Conservation (phyloP, 352 stramenopile genomes). For the Globisporangium uncinulatum region DNA sequence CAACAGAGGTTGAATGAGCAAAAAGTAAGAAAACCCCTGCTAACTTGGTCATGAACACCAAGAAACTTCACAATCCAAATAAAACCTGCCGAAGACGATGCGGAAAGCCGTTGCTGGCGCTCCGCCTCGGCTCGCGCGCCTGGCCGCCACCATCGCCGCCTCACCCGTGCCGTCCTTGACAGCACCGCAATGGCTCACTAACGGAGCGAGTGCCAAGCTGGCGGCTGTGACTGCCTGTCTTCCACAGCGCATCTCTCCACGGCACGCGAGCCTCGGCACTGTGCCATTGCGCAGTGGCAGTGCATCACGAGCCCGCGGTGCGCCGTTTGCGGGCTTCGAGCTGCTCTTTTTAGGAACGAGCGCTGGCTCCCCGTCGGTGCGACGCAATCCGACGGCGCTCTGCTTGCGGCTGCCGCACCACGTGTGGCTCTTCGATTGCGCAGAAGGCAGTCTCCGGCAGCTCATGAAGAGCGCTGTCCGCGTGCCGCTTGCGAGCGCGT, state of each 20-base stretch:
- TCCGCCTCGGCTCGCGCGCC: no score
- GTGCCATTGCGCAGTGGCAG: constrained; percentile 61
- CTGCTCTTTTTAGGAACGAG: constrained; percentile 79
- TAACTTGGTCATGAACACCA: no score
- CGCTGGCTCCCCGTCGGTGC: constrained; percentile 65
- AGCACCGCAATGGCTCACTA: constrained; percentile 10
- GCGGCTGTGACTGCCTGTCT: constrained; percentile 16
- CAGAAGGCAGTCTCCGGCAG: constrained; percentile 72
- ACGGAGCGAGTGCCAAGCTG: constrained; percentile 6
- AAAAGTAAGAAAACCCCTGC: no score
- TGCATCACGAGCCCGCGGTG: constrained; percentile 26
- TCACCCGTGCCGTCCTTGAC: no score
- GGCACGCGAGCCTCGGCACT: constrained; percentile 31
- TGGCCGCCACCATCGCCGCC: neutral
- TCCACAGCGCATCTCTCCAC: constrained; percentile 28
- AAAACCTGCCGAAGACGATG: no score
- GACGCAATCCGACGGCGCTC: constrained; percentile 51
- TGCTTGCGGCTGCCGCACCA: constrained; percentile 56
- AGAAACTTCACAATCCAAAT: no score
- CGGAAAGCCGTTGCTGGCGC: neutral
- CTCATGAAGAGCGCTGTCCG: constrained; percentile 76
- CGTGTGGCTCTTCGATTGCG: constrained; percentile 89
- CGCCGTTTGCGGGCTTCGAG: constrained; percentile 81
- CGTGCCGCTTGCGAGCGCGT: constrained; percentile 71
- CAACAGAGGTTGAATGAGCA: no score